Conservation (phyloP, 192 early-diverging fungal genomes). For the Chytriomyces hyalinus region DNA sequence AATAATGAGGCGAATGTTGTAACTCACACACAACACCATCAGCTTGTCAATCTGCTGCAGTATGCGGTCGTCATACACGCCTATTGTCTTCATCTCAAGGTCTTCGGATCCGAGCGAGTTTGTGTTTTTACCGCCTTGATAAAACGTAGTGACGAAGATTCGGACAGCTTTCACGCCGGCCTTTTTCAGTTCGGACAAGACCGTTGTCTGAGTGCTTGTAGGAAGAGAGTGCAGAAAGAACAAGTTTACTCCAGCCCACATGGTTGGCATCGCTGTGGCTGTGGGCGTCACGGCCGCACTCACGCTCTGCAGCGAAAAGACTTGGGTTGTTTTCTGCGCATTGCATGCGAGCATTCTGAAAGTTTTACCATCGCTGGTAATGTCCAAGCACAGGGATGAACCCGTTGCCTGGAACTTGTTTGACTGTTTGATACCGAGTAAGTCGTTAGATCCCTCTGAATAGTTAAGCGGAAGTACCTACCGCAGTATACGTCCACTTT, state of each 20-base stretch:
- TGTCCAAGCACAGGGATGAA: too few relatives aligned
- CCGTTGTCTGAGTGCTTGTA: neutral
- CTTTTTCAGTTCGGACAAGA: constrained; percentile 1
- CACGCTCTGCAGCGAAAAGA: too few relatives aligned
- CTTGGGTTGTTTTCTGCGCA: too few relatives aligned
- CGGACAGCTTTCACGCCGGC: constrained; percentile 21
- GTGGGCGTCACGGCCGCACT: too few relatives aligned
- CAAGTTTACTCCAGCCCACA: constrained; percentile 28
- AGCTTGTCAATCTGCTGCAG: constrained; percentile 26
- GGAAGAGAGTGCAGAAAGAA: constrained; percentile 31
- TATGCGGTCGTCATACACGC: constrained; percentile 32
- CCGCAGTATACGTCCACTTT: too few relatives aligned
- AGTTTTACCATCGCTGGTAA: too few relatives aligned
- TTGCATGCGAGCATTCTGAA: too few relatives aligned
- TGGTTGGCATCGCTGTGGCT: neutral
- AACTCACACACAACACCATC: constrained; percentile 5
- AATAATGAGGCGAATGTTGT: constrained; percentile 29
- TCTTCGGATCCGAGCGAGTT: constrained; percentile 8
- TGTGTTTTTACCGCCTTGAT: constrained; percentile 28
- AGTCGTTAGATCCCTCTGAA: too few relatives aligned
- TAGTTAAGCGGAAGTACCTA: too few relatives aligned
- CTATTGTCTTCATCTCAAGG: constrained; percentile 23
- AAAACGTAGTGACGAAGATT: constrained; percentile 29
- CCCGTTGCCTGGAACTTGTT: too few relatives aligned
- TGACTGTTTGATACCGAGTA: too few relatives aligned